These are phyloP conservation scores for Ambrosia hybrid DNA, from an alignment of 140 eudicot genomes.

Conservation along the genomic window DNA sequence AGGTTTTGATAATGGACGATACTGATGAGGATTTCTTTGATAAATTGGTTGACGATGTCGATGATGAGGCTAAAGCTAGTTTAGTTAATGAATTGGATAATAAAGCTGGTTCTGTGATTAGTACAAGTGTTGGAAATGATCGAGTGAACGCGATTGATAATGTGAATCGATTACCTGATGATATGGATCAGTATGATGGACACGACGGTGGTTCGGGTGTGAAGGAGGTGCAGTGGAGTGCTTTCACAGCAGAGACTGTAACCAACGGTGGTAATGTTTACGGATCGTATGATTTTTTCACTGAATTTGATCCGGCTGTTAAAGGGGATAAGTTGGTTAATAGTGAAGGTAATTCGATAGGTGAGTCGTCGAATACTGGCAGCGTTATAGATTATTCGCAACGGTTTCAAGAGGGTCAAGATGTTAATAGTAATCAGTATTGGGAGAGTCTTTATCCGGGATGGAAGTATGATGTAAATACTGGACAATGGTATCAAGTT, in stretches of 20 bases:
- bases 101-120: conserved; percentile 14
- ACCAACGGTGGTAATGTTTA: conserved; percentile 42
- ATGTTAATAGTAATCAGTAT: conserved; percentile 49
- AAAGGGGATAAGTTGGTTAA: conserved; percentile 22
- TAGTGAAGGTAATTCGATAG: conserved; percentile 38
- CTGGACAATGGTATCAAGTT: conserved; percentile 92
- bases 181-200: conserved; percentile 30
- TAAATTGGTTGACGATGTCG: conserved; percentile 84
- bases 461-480: conserved; percentile 70
- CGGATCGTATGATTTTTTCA: conserved; percentile 79
- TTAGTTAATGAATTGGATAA: conserved; percentile 30
- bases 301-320: conserved; percentile 43
- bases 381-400: conserved; percentile 33
- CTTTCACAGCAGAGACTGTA: conserved; percentile 48
- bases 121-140: conserved; percentile 9
- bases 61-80: too few species aligned
- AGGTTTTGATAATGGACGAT: conserved; percentile 80
- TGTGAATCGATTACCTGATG: conserved; percentile 27
- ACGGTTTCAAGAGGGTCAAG: conserved; percentile 50
- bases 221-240: conserved; percentile 90
- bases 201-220: conserved; percentile 51
- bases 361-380: conserved; percentile 34
- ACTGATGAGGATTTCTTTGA: conserved; percentile 93
- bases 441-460: conserved; percentile 97
- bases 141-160: conserved; percentile 32